phyloP scores from a whole-genome alignment of 148 eudicot genomes.

The Rheum nobile region DNA sequence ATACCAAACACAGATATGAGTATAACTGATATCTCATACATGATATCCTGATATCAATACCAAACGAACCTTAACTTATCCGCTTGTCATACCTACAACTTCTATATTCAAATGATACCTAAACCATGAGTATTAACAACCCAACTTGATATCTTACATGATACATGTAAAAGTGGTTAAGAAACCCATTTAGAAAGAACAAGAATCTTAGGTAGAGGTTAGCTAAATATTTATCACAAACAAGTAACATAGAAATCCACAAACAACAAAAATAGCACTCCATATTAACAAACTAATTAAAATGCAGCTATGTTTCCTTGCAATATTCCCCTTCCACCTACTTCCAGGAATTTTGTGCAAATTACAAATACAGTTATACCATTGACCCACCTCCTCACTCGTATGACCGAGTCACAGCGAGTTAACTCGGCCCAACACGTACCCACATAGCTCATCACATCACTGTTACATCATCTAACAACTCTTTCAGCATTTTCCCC shows the following conservation, averaged over 20 bases:
- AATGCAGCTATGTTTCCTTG: background rate
- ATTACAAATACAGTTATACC: background rate
- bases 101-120: background rate
- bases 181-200: conserved; percentile 1
- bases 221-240: background rate
- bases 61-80: too few relatives aligned
- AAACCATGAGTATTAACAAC: background rate
- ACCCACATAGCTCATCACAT: background rate
- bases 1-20: too few relatives aligned
- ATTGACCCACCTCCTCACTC: background rate
- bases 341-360: background rate
- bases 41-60: too few relatives aligned
- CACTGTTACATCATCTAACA: conserved; percentile 7
- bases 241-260: background rate
- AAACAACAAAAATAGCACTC: background rate
- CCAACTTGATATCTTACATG: background rate
- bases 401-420: background rate
- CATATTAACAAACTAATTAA: background rate
- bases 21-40: too few relatives aligned
- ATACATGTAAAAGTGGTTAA: background rate
- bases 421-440: background rate
- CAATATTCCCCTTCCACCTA: background rate
- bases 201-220: background rate
- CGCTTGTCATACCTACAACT: background rate
- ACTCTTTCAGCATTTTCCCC: conserved; percentile 5